A percentile compares a stretch with the other conserved stretches of the same genome.
Evolutionary conservation across 192 early-diverging fungal species (phyloP).

Genomic region (Gryganskiella cystojenkinii): DNA sequence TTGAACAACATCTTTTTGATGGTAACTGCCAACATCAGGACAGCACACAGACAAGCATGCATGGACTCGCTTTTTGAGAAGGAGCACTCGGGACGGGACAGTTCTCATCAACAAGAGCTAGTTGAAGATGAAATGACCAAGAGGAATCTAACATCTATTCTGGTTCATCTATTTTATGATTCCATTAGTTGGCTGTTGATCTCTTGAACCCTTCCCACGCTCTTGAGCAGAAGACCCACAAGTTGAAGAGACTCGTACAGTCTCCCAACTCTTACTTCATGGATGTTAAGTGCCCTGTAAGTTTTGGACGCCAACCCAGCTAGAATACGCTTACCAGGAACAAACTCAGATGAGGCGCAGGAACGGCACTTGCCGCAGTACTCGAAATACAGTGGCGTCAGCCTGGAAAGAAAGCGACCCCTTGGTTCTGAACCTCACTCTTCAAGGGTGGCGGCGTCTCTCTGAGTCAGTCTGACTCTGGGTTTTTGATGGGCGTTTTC

Average conservation of each 20-base stretch:
- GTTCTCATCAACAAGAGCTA: neutral
- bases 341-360: too few relatives aligned
- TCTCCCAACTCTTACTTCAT: conserved; percentile 98
- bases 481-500: too few relatives aligned
- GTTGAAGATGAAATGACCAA: neutral
- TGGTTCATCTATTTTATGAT: conserved; percentile 3
- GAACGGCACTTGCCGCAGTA: too few relatives aligned
- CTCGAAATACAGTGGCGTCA: too few relatives aligned
- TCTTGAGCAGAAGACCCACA: conserved; percentile 87
- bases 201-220: conserved; percentile 90
- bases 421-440: neutral
- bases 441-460: neutral
- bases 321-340: too few relatives aligned
- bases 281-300: conserved; percentile 93
- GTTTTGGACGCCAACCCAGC: conserved; percentile 22
- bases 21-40: too few relatives aligned
- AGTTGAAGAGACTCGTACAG: conserved; percentile 97
- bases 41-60: too few relatives aligned
- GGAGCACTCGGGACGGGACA: neutral
- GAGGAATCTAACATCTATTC: conserved; percentile 41
- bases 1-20: too few relatives aligned
- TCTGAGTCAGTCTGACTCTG: too few relatives aligned
- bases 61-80: neutral
- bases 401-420: too few relatives aligned
- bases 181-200: conserved; percentile 86